Evolutionary conservation across 2,329 filamentous ascomycete species (phyloP).

Genomic region (Aspergillus ustus): DNA sequence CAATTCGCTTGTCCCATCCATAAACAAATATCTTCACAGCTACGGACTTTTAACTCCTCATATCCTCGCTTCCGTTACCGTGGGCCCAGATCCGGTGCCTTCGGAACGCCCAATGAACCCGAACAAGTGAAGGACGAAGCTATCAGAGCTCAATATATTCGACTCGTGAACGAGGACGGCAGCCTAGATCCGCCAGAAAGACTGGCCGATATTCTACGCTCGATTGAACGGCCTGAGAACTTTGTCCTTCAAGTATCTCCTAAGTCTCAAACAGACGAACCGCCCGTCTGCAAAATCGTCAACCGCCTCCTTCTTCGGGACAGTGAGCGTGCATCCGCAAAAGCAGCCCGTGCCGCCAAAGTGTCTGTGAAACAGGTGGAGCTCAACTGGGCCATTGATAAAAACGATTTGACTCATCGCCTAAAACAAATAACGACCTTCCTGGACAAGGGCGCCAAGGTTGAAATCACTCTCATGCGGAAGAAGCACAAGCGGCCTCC

Average conservation of each 20-base stretch:
- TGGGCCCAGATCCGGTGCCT: background rate
- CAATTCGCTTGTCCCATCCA: slow-evolving; percentile 19
- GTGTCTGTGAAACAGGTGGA: slow-evolving; percentile 74
- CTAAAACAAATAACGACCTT: slow-evolving; percentile 71
- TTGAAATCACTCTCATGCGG: slow-evolving; percentile 73
- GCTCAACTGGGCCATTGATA: slow-evolving; percentile 83
- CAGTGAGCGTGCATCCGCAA: slow-evolving; percentile 46
- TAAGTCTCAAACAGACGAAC: slow-evolving; percentile 27
- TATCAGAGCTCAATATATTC: slow-evolving; percentile 37
- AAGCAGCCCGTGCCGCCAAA: slow-evolving; percentile 46
- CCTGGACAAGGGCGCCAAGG: slow-evolving; percentile 72
- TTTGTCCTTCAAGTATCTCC: slow-evolving; percentile 57
- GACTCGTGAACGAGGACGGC: slow-evolving; percentile 41
- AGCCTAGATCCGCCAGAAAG: slow-evolving; percentile 34
- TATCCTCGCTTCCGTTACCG: background rate
- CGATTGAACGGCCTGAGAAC: slow-evolving; percentile 55
- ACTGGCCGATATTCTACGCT: slow-evolving; percentile 42
- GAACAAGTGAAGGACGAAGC: slow-evolving; percentile 38
- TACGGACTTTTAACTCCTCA: slow-evolving; percentile 25
- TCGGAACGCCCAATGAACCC: background rate
- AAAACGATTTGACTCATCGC: slow-evolving; percentile 74
- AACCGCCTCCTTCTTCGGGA: slow-evolving; percentile 59
- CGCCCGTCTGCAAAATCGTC: slow-evolving; percentile 73
- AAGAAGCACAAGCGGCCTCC: slow-evolving; percentile 68
- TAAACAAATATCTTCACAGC: slow-evolving; percentile 13